phyloP scores from a whole-genome alignment of 805 yeast genomes.

The Candida montana region DNA sequence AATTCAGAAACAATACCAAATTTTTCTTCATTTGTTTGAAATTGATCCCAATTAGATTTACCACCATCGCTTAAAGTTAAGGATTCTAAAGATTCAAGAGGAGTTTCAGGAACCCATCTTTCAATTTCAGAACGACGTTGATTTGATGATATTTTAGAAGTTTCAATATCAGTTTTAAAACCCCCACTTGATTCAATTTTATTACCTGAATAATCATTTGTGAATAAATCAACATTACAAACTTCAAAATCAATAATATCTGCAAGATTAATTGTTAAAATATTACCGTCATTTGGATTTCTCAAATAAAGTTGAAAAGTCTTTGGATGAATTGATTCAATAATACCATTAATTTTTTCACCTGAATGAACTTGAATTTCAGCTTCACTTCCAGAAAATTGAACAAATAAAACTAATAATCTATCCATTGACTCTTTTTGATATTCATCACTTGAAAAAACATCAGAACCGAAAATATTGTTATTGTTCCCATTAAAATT shows the following conservation, averaged over 20 bases:
- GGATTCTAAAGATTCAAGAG: constrained; percentile 18
- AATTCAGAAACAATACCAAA: constrained; percentile 82
- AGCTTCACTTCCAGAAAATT: constrained; percentile 54
- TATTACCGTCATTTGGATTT: constrained; percentile 27
- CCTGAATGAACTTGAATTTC: constrained; percentile 61
- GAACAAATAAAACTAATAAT: constrained; percentile 46
- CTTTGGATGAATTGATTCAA: constrained; percentile 50
- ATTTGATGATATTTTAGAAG: constrained; percentile 38
- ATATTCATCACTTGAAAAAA: constrained; percentile 21
- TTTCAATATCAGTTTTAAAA: constrained; percentile 85
- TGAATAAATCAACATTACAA: constrained; percentile 26
- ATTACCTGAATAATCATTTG: constrained; percentile 3
- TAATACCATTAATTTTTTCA: constrained; percentile 50
- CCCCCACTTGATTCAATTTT: constrained; percentile 52
- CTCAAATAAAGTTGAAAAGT: constrained; percentile 28
- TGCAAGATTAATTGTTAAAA: constrained; percentile 25
- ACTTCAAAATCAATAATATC: constrained; percentile 39
- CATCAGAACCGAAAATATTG: constrained; percentile 1
- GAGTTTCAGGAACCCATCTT: constrained; percentile 73
- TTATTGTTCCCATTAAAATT: not conserved
- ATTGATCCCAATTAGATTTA: constrained; percentile 77
- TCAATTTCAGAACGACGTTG: constrained; percentile 61
- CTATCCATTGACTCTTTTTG: constrained; percentile 41
- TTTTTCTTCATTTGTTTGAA: constrained; percentile 80
- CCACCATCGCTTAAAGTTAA: constrained; percentile 33